Percentiles rank a stretch among this genome's conserved stretches.
These are phyloP conservation scores for Aspergillus cavernicola DNA, from an alignment of 495 filamentous ascomycete genomes.

Conservation along the genomic window DNA sequence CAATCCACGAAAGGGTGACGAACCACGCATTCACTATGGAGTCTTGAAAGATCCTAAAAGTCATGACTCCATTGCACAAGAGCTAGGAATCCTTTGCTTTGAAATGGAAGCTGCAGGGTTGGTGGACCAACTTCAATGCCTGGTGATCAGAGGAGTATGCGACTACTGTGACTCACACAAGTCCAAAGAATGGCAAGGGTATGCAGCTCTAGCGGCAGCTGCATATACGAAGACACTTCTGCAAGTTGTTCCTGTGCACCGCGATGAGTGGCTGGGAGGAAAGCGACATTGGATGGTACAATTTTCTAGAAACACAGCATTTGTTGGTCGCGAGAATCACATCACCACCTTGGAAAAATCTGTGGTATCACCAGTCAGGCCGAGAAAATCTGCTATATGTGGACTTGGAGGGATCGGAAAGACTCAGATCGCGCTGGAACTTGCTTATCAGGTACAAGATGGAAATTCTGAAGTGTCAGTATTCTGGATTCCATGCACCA, in stretches of 20 bases:
- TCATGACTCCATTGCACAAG: constrained; percentile 15
- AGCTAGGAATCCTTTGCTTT: constrained; percentile 33
- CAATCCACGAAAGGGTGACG: constrained; percentile 9
- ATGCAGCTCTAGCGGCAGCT: constrained; percentile 22
- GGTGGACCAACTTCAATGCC: neutral
- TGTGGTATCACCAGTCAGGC: no score
- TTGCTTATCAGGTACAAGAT: constrained; percentile 25
- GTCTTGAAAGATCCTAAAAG: no score
- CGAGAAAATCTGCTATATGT: constrained; percentile 24
- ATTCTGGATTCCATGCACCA: constrained; percentile 1
- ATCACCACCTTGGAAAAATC: no score
- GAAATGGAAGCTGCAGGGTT: constrained; percentile 35
- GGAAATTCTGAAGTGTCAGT: constrained; percentile 15
- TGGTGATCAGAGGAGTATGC: neutral
- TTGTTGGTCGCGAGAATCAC: no score
- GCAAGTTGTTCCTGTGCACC: no score
- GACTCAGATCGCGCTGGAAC: constrained; percentile 39
- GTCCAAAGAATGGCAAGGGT: constrained; percentile 29
- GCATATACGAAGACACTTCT: constrained; percentile 30
- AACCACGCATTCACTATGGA: constrained; percentile 16
- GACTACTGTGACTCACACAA: constrained; percentile 22
- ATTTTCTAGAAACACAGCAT: no score
- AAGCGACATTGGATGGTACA: no score
- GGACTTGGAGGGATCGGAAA: constrained; percentile 42
- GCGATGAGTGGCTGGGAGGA: no score